Conservation (phyloP, 139 green algal species). For the Chlorella sp. region DNA sequence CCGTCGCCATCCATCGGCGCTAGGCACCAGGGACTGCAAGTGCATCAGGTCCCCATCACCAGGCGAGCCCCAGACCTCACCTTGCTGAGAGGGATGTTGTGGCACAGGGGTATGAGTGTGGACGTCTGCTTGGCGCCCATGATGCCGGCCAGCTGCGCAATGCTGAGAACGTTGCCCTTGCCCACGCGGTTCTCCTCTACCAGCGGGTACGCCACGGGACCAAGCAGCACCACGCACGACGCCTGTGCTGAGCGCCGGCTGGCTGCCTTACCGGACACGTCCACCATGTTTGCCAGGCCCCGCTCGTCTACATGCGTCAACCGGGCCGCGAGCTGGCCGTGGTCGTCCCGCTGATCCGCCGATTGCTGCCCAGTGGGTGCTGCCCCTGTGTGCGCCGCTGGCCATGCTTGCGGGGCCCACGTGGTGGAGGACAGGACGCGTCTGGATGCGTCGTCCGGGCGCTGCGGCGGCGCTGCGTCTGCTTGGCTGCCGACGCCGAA, state of each 20-base stretch:
- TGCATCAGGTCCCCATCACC: too few relatives aligned
- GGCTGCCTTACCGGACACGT: conserved; percentile 59
- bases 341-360: neutral
- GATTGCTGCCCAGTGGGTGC: neutral
- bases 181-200: conserved; percentile 61
- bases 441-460: neutral
- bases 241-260: conserved; percentile 57
- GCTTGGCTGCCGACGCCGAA: too few relatives aligned
- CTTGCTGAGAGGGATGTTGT: conserved; percentile 69
- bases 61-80: conserved; percentile 10
- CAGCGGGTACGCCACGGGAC: conserved; percentile 46
- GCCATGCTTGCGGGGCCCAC: too few relatives aligned
- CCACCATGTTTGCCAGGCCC: conserved; percentile 75
- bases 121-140: conserved; percentile 84
- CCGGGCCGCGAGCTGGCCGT: neutral
- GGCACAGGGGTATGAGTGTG: conserved; percentile 85
- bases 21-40: too few relatives aligned
- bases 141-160: conserved; percentile 87
- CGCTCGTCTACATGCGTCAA: conserved; percentile 27
- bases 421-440: too few relatives aligned
- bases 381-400: neutral
- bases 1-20: too few relatives aligned
- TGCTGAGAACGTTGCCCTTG: conserved; percentile 87
- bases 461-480: neutral
- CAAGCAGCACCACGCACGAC: conserved; percentile 61